Evolutionary conservation across 2,329 filamentous ascomycete genomes (phyloP), one percentile per base, ranked within the genome.

Genomic region (Aspergillus awamori): DNA sequence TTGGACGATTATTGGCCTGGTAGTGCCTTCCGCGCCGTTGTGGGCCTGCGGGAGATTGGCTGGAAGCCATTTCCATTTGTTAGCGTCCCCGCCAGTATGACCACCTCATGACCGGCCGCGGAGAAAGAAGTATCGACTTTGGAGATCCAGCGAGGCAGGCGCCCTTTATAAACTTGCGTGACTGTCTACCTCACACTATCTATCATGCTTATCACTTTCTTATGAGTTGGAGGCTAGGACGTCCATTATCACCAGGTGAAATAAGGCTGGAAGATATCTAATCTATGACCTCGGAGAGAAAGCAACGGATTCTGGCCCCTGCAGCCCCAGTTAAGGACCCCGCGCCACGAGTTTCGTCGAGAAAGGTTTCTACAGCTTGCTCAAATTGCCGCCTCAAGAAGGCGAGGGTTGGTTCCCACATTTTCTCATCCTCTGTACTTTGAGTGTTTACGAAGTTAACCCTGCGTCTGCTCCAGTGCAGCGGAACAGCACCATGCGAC

Each of bases 391-490:
- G 41, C 20, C 8, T 13, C 2, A 20, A 22, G 10, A 45, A 45
- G 41, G 41, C 41, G 17, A 45, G 41, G 41, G 41, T 45, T 15
- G 15, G 41, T 45, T 24, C 41, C 3, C 41, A 13, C 41, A 15
- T 8, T 24, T 24, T 7, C 41, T 24, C 17, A 24, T 13, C 0
- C 11, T 6, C 13, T 22, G 17, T 13, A 11, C 10, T 11, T 22
- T 15, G 5, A 15, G 5, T 10, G 20, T 24, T 13, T 3, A 24
- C 41, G 8, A 45, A 7, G 10, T 7, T 45, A n/a, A 45, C 41
- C 10, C 17, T 22, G 10, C 17, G 11, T 45, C 11, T 58, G 70
- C 77, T 75, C 38, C 78, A 68, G 69, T 71, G 60, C 66, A 59
- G 59, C 53, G 67, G 70, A 45, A 63, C 64, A 5, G 39, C 56